phyloP scores from a whole-genome alignment of 495 filamentous ascomycete genomes.

The Penicillium macrosclerotiorum region DNA sequence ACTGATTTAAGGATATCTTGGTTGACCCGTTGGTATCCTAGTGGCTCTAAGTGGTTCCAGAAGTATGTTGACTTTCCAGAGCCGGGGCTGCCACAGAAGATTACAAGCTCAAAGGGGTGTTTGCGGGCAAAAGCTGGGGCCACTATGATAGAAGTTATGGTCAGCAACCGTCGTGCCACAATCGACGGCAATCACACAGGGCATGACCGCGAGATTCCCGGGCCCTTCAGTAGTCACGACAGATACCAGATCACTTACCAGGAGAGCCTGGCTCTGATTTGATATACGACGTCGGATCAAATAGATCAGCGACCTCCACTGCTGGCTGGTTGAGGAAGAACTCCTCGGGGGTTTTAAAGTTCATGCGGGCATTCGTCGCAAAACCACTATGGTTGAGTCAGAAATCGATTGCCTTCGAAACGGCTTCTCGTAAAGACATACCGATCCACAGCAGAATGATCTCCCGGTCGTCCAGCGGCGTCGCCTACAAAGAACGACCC shows the following conservation, averaged over 20 bases:
- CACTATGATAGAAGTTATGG: background rate
- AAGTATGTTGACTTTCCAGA: constrained; percentile 92
- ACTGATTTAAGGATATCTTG: constrained; percentile 87
- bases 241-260: constrained; percentile 20
- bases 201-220: background rate
- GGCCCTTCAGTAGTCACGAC: background rate
- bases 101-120: constrained; percentile 68
- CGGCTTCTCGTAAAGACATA: constrained; percentile 23
- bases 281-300: constrained; percentile 62
- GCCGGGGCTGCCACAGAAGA: constrained; percentile 85
- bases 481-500: constrained; percentile 87
- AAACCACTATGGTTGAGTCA: constrained; percentile 51
- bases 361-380: constrained; percentile 75
- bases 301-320: constrained; percentile 60
- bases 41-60: constrained; percentile 71
- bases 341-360: constrained; percentile 85
- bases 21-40: constrained; percentile 83
- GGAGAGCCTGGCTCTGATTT: constrained; percentile 31
- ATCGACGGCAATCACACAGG: too few species aligned
- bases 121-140: constrained; percentile 54
- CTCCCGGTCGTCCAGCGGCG: constrained; percentile 65
- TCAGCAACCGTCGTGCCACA: too few species aligned
- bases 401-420: too few species aligned
- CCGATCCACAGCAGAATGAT: constrained; percentile 81
- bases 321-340: constrained; percentile 71